Evolutionary conservation across 208 protist genomes (phyloP).

Genomic region (Naegleria fowleri): DNA sequence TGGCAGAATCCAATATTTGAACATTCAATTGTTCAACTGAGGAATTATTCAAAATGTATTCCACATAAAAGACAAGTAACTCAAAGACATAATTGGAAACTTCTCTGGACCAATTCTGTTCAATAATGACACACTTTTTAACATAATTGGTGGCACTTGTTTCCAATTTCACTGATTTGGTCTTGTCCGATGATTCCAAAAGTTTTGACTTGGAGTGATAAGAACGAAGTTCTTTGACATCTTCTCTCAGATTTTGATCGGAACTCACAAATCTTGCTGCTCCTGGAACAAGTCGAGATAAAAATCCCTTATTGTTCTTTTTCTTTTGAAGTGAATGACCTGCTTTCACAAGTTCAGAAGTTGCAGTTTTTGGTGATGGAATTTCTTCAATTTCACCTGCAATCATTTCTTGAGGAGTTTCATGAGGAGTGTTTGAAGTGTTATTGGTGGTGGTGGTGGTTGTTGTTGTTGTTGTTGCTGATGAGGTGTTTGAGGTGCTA

Average conservation of each 20-base stretch:
- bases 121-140: neutral
- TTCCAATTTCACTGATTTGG: neutral
- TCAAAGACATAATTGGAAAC: constrained; percentile 15
- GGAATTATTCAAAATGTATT: neutral
- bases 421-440: neutral
- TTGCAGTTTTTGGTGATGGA: neutral
- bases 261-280: neutral
- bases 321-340: neutral
- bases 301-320: neutral
- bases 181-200: neutral
- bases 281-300: neutral
- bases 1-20: neutral
- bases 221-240: neutral
- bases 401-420: neutral
- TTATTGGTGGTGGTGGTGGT: neutral
- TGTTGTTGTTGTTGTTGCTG: neutral
- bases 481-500: neutral
- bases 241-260: neutral
- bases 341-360: neutral
- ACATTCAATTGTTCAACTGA: no score
- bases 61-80: neutral
- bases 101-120: constrained; percentile 7
- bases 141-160: neutral
- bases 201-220: neutral
- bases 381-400: neutral